Evolutionary conservation across 371 early-diverging fungal genomes (phyloP).

Genomic region (Syncephalastrum monosporum): DNA sequence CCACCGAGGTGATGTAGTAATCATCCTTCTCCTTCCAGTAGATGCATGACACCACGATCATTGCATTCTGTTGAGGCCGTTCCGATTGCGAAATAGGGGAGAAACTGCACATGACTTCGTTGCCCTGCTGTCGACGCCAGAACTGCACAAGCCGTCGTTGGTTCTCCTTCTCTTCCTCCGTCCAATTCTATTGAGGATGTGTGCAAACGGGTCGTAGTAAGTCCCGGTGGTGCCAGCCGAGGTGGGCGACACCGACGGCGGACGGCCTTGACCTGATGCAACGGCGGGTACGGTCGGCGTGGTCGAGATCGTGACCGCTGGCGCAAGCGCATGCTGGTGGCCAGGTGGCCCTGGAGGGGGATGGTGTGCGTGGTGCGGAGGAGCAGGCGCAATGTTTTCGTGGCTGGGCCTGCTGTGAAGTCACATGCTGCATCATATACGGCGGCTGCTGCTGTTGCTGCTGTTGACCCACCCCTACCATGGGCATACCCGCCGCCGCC

Average conservation of each 20-base stretch:
- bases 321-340: slow-evolving; percentile 2
- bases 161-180: slow-evolving; percentile 57
- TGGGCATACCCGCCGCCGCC: slow-evolving; percentile 11
- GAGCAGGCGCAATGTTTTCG: slow-evolving; percentile 13
- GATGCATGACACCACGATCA: slow-evolving; percentile 75
- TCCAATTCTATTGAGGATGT: slow-evolving; percentile 63
- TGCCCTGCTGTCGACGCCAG: slow-evolving; percentile 64
- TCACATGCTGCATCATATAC: slow-evolving; percentile 11
- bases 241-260: slow-evolving; percentile 1
- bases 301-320: not conserved
- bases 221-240: slow-evolving; percentile 1
- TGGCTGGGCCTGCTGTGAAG: slow-evolving; percentile 2
- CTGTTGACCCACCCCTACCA: slow-evolving; percentile 8
- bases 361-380: slow-evolving; percentile 7
- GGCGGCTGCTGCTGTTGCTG: slow-evolving; percentile 9
- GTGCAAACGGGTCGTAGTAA: slow-evolving; percentile 53
- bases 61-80: slow-evolving; percentile 26
- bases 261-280: not conserved
- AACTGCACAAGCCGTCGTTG: slow-evolving; percentile 74
- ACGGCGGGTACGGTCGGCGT: slow-evolving; percentile 4
- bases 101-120: slow-evolving; percentile 69
- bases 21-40: slow-evolving; percentile 73
- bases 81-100: slow-evolving; percentile 57
- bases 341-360: not conserved
- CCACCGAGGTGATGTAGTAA: slow-evolving; percentile 75